A percentile compares a stretch with the other conserved stretches of the same genome.
These are phyloP conservation scores for Elaeagnus macrophylla DNA, from an alignment of 306 rosid species.

Conservation along the genomic window DNA sequence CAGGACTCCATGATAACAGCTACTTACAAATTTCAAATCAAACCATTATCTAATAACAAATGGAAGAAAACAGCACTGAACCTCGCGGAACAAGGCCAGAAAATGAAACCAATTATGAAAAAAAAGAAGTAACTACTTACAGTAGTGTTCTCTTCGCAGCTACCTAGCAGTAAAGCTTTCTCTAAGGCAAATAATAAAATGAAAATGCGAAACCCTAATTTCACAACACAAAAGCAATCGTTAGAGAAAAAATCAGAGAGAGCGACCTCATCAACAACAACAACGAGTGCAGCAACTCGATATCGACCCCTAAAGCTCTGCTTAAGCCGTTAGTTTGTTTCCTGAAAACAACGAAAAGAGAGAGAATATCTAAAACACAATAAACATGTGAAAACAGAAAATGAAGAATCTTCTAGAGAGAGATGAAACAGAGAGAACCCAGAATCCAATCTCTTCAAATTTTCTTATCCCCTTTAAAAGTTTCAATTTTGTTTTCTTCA, in stretches of 20 bases:
- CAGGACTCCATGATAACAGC: neutral
- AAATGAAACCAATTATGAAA: neutral
- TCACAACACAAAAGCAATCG: slow-evolving; percentile 39
- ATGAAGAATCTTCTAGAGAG: neutral
- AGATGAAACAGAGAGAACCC: neutral
- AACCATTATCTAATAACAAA: neutral
- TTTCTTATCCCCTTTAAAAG: neutral
- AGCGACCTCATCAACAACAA: slow-evolving; percentile 15
- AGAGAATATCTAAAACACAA: slow-evolving; percentile 8
- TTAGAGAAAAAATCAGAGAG: slow-evolving; percentile 35
- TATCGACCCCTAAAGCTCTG: neutral
- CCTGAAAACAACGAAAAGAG: slow-evolving; percentile 42
- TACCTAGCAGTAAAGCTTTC: neutral
- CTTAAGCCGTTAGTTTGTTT: slow-evolving; percentile 6
- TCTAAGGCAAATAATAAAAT: slow-evolving; percentile 6
- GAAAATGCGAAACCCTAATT: slow-evolving; percentile 64
- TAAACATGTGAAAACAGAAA: neutral
- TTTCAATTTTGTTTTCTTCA: neutral
- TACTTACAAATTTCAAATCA: neutral
- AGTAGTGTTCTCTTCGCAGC: slow-evolving; percentile 22
- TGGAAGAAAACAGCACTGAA: neutral
- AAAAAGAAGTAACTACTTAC: slow-evolving; percentile 34
- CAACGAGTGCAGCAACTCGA: neutral
- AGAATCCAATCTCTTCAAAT: neutral
- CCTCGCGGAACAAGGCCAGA: neutral